These are phyloP conservation scores for Aspergillus bridgeri DNA, from an alignment of 495 filamentous ascomycete species.

Conservation along the genomic window DNA sequence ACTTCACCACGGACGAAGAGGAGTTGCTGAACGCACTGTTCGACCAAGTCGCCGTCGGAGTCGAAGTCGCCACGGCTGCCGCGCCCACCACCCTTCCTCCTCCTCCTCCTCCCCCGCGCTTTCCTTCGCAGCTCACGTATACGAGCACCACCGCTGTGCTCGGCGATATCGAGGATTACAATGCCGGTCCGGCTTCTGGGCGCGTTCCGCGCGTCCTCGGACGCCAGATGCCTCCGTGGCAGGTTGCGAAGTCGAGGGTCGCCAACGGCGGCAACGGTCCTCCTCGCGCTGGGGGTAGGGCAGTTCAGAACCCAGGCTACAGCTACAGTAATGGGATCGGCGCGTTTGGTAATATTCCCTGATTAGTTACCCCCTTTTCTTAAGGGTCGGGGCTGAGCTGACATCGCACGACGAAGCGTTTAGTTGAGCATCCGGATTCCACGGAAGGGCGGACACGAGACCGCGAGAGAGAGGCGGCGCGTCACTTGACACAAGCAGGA, in stretches of 20 bases:
- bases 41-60: slow-evolving; percentile 27
- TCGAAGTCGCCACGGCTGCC: slow-evolving; percentile 24
- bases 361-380: slow-evolving; percentile 5
- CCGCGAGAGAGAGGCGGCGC: slow-evolving; percentile 29
- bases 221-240: slow-evolving; percentile 38
- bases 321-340: slow-evolving; percentile 20
- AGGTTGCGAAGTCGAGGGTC: slow-evolving; percentile 14
- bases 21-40: slow-evolving; percentile 47
- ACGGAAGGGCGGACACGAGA: slow-evolving; percentile 42
- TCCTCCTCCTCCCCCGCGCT: background rate
- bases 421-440: slow-evolving; percentile 58
- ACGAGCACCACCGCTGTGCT: slow-evolving; percentile 4
- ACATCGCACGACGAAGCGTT: slow-evolving; percentile 55
- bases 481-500: slow-evolving; percentile 24
- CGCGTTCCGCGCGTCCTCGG: slow-evolving; percentile 43
- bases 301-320: slow-evolving; percentile 24
- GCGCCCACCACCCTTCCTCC: slow-evolving; percentile 7
- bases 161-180: slow-evolving; percentile 38
- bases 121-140: slow-evolving; percentile 1
- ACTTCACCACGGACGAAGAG: slow-evolving; percentile 64
- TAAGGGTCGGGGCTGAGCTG: slow-evolving; percentile 36
- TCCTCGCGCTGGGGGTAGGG: background rate
- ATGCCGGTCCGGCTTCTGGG: slow-evolving; percentile 24
- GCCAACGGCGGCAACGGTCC: background rate
- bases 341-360: slow-evolving; percentile 31